Evolutionary conservation across 2,329 filamentous ascomycete species (phyloP).

Genomic region (Onygenales sp.): DNA sequence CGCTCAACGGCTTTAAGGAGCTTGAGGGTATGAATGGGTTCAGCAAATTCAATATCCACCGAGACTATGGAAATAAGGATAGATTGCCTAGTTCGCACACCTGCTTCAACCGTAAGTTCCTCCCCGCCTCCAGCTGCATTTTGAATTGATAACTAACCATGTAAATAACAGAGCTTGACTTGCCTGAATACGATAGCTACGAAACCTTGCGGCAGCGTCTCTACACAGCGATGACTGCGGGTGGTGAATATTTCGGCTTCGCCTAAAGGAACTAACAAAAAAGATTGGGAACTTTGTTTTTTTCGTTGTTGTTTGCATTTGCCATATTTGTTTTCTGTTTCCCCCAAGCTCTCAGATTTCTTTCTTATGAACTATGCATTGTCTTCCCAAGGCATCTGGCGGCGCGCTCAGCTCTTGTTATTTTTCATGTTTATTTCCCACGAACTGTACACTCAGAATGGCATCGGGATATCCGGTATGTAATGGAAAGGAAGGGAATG

Average conservation of each 20-base stretch:
- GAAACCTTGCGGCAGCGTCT: constrained; percentile 79
- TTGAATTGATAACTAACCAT: not conserved
- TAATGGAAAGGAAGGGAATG: not conserved
- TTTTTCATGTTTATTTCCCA: not conserved
- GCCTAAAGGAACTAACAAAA: constrained; percentile 48
- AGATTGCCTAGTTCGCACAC: constrained; percentile 93
- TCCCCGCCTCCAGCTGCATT: not conserved
- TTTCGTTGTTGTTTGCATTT: not conserved
- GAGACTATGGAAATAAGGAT: constrained; percentile 94
- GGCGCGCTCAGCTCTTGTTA: constrained; percentile 8
- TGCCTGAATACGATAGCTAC: constrained; percentile 96
- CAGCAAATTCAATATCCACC: constrained; percentile 96
- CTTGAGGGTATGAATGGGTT: constrained; percentile 98
- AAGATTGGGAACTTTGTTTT: constrained; percentile 1
- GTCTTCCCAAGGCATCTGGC: constrained; percentile 9
- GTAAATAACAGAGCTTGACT: constrained; percentile 67
- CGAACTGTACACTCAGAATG: constrained; percentile 9
- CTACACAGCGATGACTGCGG: constrained; percentile 93
- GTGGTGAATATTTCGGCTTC: constrained; percentile 95
- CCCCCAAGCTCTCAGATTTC: constrained; percentile 3
- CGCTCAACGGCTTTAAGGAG: constrained; percentile 97
- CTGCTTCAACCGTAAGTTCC: constrained; percentile 91
- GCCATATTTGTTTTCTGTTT: not conserved
- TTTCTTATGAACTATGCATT: constrained; percentile 6
- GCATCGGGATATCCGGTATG: constrained; percentile 3